A percentile compares a stretch with the other conserved stretches of the same genome.
These are phyloP conservation scores for Penstemon newberryi DNA, from an alignment of 257 asterid species.

Conservation along the genomic window DNA sequence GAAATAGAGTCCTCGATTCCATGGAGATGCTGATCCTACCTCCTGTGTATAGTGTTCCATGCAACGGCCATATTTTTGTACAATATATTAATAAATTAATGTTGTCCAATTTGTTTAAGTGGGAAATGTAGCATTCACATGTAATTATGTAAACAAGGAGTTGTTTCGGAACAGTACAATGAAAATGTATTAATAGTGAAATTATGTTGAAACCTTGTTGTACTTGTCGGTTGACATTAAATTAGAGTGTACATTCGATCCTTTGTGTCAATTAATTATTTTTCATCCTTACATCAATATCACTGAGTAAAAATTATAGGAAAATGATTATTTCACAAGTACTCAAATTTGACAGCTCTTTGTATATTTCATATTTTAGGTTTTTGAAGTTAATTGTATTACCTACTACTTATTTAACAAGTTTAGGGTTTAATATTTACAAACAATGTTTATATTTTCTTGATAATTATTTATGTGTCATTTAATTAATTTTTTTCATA, in stretches of 20 bases:
- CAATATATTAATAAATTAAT: conserved; percentile 12
- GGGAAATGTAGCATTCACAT: conserved; percentile 7
- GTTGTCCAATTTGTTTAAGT: conserved; percentile 26
- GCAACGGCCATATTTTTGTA: conserved; percentile 30
- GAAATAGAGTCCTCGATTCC: background rate
- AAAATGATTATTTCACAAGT: too few relatives aligned
- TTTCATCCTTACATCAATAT: too few relatives aligned
- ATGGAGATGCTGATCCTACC: conserved; percentile 36
- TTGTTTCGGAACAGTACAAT: conserved; percentile 22
- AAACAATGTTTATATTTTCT: too few relatives aligned
- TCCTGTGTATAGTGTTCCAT: conserved; percentile 38
- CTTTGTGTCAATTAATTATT: conserved; percentile 4
- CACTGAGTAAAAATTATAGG: too few relatives aligned
- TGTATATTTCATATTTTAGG: too few relatives aligned
- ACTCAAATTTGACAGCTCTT: too few relatives aligned
- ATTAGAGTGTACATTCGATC: conserved; percentile 24
- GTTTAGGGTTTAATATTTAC: too few relatives aligned
- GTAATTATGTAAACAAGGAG: conserved; percentile 1
- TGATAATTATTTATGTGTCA: too few relatives aligned
- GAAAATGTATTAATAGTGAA: conserved; percentile 35
- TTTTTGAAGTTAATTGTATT: too few relatives aligned
- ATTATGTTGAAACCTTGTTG: conserved; percentile 38
- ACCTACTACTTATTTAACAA: too few relatives aligned
- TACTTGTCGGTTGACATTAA: conserved; percentile 49
- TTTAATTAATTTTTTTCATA: too few relatives aligned